These are phyloP conservation scores for Cardamine occulta DNA, from an alignment of 345 rosid species.

Conservation along the genomic window DNA sequence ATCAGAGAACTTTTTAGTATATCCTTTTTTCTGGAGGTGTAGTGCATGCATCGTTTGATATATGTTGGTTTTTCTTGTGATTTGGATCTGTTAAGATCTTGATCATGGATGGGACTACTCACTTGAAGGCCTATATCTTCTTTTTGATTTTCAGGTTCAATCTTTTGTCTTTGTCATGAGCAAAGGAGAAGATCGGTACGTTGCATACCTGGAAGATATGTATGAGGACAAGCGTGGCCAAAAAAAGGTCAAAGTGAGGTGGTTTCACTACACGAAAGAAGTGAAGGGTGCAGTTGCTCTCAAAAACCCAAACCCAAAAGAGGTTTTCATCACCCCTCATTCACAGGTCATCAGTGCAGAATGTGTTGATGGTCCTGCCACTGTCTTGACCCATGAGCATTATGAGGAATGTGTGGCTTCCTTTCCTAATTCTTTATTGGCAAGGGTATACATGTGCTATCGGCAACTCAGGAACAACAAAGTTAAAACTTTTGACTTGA, in stretches of 20 bases:
- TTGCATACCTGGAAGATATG: conserved; percentile 98
- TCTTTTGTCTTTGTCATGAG: conserved; percentile 97
- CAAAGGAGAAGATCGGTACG: conserved; percentile 73
- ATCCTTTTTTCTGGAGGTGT: conserved; percentile 4
- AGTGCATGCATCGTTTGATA: not conserved
- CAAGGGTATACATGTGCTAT: conserved; percentile 72
- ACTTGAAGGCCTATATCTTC: conserved; percentile 30
- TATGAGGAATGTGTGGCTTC: conserved; percentile 65
- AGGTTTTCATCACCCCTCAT: conserved; percentile 89
- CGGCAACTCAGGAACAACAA: conserved; percentile 83
- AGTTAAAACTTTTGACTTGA: conserved; percentile 80
- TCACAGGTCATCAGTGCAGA: conserved; percentile 97
- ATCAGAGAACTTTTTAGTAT: conserved; percentile 7
- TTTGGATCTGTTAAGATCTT: conserved; percentile 26
- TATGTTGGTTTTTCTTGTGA: conserved; percentile 4
- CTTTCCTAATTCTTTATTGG: conserved; percentile 65
- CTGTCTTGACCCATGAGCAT: conserved; percentile 79
- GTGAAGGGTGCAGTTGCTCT: conserved; percentile 76
- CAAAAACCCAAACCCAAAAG: conserved; percentile 81
- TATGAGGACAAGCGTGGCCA: conserved; percentile 95
- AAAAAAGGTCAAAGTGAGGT: conserved; percentile 92
- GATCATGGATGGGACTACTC: conserved; percentile 24
- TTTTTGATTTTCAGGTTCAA: conserved; percentile 58
- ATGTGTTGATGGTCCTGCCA: conserved; percentile 91
- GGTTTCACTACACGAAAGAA: conserved; percentile 94